Evolutionary conservation across 2,329 filamentous ascomycete species (phyloP), one percentile per base, ranked within the genome.

Genomic region (Fusarium domesticum): DNA sequence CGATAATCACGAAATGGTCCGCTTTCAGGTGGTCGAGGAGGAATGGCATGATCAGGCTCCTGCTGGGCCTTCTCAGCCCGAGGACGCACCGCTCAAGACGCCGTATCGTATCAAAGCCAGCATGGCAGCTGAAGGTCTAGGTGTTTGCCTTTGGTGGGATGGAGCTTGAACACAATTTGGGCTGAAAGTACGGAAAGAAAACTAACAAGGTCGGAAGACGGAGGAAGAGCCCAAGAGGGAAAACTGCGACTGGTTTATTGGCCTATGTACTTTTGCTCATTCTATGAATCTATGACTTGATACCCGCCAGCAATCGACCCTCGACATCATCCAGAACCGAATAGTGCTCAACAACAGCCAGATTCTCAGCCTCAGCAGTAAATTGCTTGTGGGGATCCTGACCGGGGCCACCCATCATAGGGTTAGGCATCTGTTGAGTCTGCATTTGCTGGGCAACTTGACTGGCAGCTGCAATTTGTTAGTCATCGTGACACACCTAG

Each of bases 351-450:
- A 95, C 79, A 18, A 98, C 93, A 58, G 95, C 91, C 51, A 98
- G 69, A 68, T 98, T 98, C 76, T 98, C 93, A 3, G 88, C 88
- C 71, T 98, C 93, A 36, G 77, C 88, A 65, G 85, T 76, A 70
- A 96, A 98, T 66, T 96, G 81, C 76, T 98, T 98, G 70, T 97
- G 87, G 0, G 91, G 89, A 64, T 98, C 95, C 61, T 93, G 86
- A 18, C 92, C 91, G 1, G 93, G 91, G 20, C 88, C 90, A 68
- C 96, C 95, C 73, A 93, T 86, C 73, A 93, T 86, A 18, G 65
- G 63, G 40, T 65, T 67, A 42, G 64, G 63, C 63, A 66, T 67
- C 47, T 69, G 66, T 62, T 91, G 81, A 20, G 78, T 80, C 54
- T 83, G 83, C 80, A 96, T 92, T 68, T 96, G 90, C 67, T 95